Conservation (phyloP, 2,329 filamentous ascomycete genomes). For the Tolypocladium capitatum region DNA sequence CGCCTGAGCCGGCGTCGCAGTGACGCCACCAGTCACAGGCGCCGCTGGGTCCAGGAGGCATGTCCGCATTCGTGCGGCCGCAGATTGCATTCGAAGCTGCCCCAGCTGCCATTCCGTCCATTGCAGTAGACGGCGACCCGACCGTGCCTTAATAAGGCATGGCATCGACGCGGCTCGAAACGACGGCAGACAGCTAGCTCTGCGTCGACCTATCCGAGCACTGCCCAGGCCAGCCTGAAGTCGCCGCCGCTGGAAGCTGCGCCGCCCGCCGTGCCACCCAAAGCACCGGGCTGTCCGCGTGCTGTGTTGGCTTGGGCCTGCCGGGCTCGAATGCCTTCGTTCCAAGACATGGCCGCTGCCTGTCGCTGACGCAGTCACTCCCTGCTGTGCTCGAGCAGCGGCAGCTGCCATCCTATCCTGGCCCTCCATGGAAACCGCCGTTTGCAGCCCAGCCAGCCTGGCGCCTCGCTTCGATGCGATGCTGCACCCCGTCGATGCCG, state of each 20-base stretch:
- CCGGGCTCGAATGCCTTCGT: constrained; percentile 3
- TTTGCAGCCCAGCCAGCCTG: not conserved
- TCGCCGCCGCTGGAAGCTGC: not conserved
- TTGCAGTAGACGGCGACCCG: not conserved
- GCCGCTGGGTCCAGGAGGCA: not conserved
- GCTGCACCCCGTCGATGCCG: not conserved
- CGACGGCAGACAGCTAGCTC: not conserved
- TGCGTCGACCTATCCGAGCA: not conserved
- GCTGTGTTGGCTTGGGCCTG: not conserved
- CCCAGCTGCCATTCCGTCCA: not conserved
- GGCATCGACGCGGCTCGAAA: too few species aligned
- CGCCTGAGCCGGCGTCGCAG: not conserved
- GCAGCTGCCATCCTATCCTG: not conserved
- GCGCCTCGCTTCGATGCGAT: not conserved
- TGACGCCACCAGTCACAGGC: not conserved
- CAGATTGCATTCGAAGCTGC: not conserved
- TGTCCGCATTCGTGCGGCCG: not conserved
- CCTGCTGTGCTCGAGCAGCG: constrained; percentile 1
- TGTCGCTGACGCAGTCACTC: constrained; percentile 3
- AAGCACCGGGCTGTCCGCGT: not conserved
- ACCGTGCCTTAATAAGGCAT: not conserved
- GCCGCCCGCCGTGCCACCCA: too few species aligned
- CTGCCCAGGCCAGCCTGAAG: too few species aligned
- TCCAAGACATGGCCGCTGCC: constrained; percentile 4
- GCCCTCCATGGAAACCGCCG: constrained; percentile 1